phyloP scores from a whole-genome alignment of 495 filamentous ascomycete species.

The Penicillium paradoxum region DNA sequence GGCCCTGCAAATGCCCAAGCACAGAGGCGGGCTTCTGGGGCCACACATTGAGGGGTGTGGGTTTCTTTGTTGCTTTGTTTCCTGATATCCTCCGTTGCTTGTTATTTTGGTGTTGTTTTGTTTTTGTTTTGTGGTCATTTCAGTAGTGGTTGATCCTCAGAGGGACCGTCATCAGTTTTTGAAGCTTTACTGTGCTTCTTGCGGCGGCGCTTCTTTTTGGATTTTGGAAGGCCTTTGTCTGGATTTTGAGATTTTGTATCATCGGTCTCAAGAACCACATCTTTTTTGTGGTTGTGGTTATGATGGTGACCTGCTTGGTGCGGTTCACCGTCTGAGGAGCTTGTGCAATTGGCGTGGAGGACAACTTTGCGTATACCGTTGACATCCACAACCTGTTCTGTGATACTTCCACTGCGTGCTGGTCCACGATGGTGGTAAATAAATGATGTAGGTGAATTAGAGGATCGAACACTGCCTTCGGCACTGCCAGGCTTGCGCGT shows the following conservation, averaged over 20 bases:
- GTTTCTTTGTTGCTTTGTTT: background rate
- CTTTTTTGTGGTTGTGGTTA: background rate
- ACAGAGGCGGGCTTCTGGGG: background rate
- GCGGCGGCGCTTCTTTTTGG: constrained; percentile 7
- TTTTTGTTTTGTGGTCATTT: background rate
- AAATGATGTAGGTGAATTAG: constrained; percentile 25
- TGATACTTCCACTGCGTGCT: constrained; percentile 81
- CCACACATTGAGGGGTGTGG: background rate
- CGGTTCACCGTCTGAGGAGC: constrained; percentile 36
- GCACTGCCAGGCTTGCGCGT: constrained; percentile 20
- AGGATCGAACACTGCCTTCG: constrained; percentile 37
- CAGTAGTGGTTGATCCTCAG: constrained; percentile 6
- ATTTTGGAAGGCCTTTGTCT: background rate
- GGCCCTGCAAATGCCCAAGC: background rate
- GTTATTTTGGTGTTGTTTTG: background rate
- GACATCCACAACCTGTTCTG: constrained; percentile 77
- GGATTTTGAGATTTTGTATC: background rate
- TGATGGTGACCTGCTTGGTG: background rate
- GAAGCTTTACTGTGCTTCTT: constrained; percentile 7
- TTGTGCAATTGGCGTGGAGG: constrained; percentile 63
- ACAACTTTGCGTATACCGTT: constrained; percentile 82
- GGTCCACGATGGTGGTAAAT: constrained; percentile 44
- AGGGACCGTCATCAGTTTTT: background rate
- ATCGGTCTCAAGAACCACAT: background rate
- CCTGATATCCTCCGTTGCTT: background rate